These are phyloP conservation scores for Cadophora malorum DNA, from an alignment of 2,329 filamentous ascomycete genomes.

Conservation along the genomic window DNA sequence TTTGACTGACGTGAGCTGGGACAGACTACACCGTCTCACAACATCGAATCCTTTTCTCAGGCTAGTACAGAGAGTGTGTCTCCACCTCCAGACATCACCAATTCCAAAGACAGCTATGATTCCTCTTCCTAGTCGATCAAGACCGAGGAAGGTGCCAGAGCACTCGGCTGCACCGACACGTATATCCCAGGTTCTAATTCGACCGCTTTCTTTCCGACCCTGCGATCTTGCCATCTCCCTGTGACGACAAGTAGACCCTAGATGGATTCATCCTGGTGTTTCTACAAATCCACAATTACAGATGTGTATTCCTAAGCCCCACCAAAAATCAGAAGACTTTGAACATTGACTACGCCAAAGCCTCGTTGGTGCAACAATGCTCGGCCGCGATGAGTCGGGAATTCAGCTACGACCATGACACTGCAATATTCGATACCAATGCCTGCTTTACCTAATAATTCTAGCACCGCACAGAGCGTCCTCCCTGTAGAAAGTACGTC, in stretches of 20 bases:
- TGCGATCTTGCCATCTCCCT: no score
- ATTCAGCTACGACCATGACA: conserved; percentile 37
- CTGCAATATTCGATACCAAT: conserved; percentile 31
- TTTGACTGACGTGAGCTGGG: no score
- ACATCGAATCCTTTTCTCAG: no score
- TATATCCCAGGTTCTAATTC: no score
- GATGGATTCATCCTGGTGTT: not conserved
- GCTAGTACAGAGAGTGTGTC: no score
- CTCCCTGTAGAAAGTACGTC: conserved; percentile 39
- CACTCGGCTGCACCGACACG: no score
- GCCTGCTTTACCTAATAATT: conserved; percentile 34
- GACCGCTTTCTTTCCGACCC: no score
- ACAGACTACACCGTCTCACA: no score
- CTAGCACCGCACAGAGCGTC: conserved; percentile 38
- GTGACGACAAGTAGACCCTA: not conserved
- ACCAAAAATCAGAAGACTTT: conserved; percentile 39
- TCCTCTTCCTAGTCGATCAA: no score
- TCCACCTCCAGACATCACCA: no score
- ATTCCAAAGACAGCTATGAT: no score
- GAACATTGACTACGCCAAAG: conserved; percentile 37
- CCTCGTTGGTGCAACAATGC: conserved; percentile 33
- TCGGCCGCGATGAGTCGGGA: conserved; percentile 35
- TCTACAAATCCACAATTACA: not conserved
- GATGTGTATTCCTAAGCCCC: conserved; percentile 29
- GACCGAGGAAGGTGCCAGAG: no score